These are phyloP conservation scores for Acer yangbiense DNA, from an alignment of 345 rosid species.

Conservation along the genomic window DNA sequence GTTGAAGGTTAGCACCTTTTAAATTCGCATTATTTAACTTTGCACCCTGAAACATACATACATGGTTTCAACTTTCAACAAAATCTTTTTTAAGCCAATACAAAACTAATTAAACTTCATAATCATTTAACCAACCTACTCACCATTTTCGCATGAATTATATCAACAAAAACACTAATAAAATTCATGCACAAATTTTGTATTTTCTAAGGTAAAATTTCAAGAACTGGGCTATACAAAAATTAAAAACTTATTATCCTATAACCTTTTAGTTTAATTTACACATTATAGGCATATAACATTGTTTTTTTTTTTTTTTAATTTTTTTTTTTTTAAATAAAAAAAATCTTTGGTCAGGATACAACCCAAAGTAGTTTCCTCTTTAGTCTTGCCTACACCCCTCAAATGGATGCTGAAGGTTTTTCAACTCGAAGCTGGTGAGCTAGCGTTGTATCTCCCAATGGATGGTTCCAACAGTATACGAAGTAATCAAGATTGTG, in stretches of 20 bases:
- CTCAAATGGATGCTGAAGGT: not conserved
- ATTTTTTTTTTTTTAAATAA: not conserved
- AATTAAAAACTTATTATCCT: not conserved
- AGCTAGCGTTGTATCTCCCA: not conserved
- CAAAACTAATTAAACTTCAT: not conserved
- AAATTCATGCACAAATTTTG: not conserved
- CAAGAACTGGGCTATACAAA: not conserved
- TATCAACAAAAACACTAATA: not conserved
- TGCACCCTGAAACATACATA: slow-evolving; percentile 63
- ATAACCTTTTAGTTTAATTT: not conserved
- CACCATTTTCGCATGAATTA: not conserved
- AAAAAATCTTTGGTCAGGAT: too few species aligned
- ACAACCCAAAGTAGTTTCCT: not conserved
- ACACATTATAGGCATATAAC: not conserved
- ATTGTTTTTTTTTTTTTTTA: not conserved
- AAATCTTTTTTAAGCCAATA: not conserved
- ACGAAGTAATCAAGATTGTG: not conserved
- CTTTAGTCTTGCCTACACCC: not conserved
- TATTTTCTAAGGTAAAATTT: not conserved
- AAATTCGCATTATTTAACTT: slow-evolving; percentile 81
- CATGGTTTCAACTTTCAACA: slow-evolving; percentile 9
- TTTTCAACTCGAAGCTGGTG: not conserved
- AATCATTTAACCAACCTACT: not conserved
- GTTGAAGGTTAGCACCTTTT: slow-evolving; percentile 88
- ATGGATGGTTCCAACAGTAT: not conserved